Conservation (phyloP, 495 filamentous ascomycete species). For the Penicillium coprophilum region DNA sequence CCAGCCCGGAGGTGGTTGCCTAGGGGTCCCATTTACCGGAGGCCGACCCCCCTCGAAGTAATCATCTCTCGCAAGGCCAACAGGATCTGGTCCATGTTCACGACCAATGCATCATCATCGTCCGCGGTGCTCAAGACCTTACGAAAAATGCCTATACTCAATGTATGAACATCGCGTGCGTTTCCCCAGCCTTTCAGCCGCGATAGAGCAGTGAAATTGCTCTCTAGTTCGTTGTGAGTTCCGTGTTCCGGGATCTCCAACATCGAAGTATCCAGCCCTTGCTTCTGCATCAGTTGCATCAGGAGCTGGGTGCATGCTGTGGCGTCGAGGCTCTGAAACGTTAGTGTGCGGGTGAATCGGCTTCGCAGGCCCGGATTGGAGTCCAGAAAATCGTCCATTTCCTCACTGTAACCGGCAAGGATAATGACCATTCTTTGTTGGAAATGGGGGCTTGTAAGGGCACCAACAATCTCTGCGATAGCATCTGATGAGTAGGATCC, state of each 20-base stretch:
- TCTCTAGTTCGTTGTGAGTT: not conserved
- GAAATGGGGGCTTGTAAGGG: slow-evolving; percentile 53
- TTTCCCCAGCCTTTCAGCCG: not conserved
- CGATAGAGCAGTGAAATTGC: not conserved
- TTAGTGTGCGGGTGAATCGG: slow-evolving; percentile 53
- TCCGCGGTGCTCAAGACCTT: not conserved
- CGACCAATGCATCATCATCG: not conserved
- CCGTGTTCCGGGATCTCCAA: not conserved
- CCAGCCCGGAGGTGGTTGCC: not conserved
- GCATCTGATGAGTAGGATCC: slow-evolving; percentile 55
- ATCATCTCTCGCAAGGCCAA: not conserved
- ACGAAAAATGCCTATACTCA: not conserved
- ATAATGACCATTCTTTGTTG: slow-evolving; percentile 59
- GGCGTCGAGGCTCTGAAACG: slow-evolving; percentile 44
- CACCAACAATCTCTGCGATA: slow-evolving; percentile 60
- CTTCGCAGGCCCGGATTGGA: slow-evolving; percentile 58
- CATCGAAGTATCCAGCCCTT: not conserved
- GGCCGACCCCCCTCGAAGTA: not conserved
- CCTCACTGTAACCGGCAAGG: slow-evolving; percentile 62
- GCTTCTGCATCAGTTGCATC: slow-evolving; percentile 14
- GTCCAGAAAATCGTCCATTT: slow-evolving; percentile 61
- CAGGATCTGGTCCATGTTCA: not conserved
- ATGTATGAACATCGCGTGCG: slow-evolving; percentile 4
- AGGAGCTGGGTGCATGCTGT: slow-evolving; percentile 46
- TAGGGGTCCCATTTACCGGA: not conserved